phyloP scores from a whole-genome alignment of 2,329 filamentous ascomycete species.

The Ilyonectria destructans region DNA sequence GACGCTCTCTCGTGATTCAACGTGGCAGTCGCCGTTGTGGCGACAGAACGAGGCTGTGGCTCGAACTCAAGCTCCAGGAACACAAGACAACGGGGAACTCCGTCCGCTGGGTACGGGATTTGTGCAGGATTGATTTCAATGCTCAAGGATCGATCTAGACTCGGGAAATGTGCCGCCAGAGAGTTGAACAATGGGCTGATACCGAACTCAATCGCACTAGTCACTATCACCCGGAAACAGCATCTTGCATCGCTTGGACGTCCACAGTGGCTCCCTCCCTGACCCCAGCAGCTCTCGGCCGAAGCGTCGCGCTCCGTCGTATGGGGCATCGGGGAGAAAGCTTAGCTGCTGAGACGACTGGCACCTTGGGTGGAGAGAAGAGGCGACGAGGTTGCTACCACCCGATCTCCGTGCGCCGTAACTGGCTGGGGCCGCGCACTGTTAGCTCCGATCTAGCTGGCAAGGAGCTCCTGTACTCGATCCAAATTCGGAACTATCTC shows the following conservation, averaged over 20 bases:
- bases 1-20: conserved; percentile 22
- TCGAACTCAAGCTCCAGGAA: conserved; percentile 21
- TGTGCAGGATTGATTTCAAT: neutral
- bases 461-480: conserved; percentile 19
- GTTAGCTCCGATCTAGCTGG: conserved; percentile 14
- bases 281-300: conserved; percentile 23
- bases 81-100: conserved; percentile 32
- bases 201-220: neutral
- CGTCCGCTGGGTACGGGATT: neutral
- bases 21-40: conserved; percentile 35
- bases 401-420: conserved; percentile 2
- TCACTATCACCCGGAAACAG: conserved; percentile 6
- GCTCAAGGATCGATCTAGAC: conserved; percentile 23
- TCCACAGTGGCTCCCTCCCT: conserved; percentile 14
- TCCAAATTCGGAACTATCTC: conserved; percentile 15
- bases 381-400: neutral
- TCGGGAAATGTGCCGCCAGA: neutral
- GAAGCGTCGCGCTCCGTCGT: conserved; percentile 21
- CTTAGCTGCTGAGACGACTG: conserved; percentile 13
- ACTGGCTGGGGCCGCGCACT: conserved; percentile 13
- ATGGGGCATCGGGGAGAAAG: conserved; percentile 15
- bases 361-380: neutral
- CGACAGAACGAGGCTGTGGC: conserved; percentile 31
- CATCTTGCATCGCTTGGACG: conserved; percentile 12
- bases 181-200: conserved; percentile 3